A percentile compares a stretch with the other conserved stretches of the same genome.
Conservation (phyloP, 768 basidiomycete species). For the Austroboletus eburneus region DNA sequence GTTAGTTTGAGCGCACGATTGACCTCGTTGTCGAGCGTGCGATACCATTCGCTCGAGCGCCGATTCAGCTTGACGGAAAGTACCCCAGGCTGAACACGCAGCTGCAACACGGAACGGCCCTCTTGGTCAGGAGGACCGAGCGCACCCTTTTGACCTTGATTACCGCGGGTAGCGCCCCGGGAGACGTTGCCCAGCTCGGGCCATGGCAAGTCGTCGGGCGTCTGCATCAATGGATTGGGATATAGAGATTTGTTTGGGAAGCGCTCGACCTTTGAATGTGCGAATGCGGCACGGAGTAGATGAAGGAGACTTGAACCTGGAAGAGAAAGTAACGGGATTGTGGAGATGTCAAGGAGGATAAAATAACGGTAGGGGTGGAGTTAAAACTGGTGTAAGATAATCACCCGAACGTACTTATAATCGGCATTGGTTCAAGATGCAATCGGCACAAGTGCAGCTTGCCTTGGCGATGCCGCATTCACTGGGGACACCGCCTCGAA, state of each 20-base stretch:
- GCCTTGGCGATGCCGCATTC: slow-evolving; percentile 37
- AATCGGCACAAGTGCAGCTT: slow-evolving; percentile 19
- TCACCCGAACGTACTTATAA: slow-evolving; percentile 33
- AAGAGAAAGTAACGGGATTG: slow-evolving; percentile 10
- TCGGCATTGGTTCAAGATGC: slow-evolving; percentile 28
- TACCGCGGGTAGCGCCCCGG: slow-evolving; percentile 76
- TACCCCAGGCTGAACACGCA: slow-evolving; percentile 80
- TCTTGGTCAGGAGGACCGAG: slow-evolving; percentile 67
- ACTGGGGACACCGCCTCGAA: slow-evolving; percentile 29
- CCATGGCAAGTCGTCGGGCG: slow-evolving; percentile 76
- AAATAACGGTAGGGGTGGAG: slow-evolving; percentile 32
- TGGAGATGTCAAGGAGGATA: slow-evolving; percentile 19
- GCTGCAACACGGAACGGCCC: slow-evolving; percentile 73
- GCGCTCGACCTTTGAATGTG: slow-evolving; percentile 1
- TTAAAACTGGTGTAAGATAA: slow-evolving; percentile 35
- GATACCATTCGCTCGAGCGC: slow-evolving; percentile 80
- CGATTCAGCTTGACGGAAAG: slow-evolving; percentile 71
- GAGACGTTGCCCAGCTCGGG: slow-evolving; percentile 84
- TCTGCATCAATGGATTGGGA: slow-evolving; percentile 32
- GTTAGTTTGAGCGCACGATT: slow-evolving; percentile 78
- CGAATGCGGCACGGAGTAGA: slow-evolving; percentile 5
- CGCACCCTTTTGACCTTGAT: slow-evolving; percentile 83
- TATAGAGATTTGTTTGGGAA: slow-evolving; percentile 6
- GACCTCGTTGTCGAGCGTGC: slow-evolving; percentile 72
- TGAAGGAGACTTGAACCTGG: slow-evolving; percentile 12